Percentiles rank a stretch among this genome's conserved stretches.
Evolutionary conservation across 2,329 filamentous ascomycete genomes (phyloP).

Genomic region (Sporothrix schenckii): DNA sequence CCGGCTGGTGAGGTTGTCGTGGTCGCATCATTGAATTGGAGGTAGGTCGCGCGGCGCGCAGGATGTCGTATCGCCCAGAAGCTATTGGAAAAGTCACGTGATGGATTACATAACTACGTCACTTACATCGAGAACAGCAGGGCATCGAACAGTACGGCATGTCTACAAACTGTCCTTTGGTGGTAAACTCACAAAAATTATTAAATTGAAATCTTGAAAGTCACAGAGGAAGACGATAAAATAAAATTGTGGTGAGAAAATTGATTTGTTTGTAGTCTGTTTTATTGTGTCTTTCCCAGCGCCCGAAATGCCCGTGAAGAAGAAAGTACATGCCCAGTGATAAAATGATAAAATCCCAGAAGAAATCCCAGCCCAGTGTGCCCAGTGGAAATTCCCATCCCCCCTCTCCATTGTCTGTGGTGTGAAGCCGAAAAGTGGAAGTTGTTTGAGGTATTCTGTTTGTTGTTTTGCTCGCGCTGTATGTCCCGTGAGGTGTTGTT

Average conservation of each 20-base stretch:
- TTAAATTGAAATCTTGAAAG: not conserved
- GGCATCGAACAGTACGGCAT: not conserved
- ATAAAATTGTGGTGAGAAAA: not conserved
- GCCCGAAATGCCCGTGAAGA: not conserved
- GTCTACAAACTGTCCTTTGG: not conserved
- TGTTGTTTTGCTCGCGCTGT: not conserved
- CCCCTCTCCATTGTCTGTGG: not conserved
- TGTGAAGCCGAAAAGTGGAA: not conserved
- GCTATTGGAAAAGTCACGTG: constrained; percentile 12
- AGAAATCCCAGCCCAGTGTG: not conserved
- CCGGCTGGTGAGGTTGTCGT: not conserved
- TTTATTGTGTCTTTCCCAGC: not conserved
- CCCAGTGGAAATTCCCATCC: not conserved
- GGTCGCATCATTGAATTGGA: not conserved
- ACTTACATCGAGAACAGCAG: not conserved
- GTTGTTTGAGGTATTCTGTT: not conserved
- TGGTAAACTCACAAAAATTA: not conserved
- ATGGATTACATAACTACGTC: not conserved
- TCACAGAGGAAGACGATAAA: not conserved
- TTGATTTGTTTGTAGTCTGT: not conserved
- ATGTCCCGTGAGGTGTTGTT: not conserved
- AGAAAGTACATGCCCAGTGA: not conserved
- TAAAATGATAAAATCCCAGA: not conserved
- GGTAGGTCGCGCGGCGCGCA: constrained; percentile 17
- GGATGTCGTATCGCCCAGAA: not conserved